These are phyloP conservation scores for Kodamaea kaohsiungensis DNA, from an alignment of 805 yeast species.

Conservation along the genomic window DNA sequence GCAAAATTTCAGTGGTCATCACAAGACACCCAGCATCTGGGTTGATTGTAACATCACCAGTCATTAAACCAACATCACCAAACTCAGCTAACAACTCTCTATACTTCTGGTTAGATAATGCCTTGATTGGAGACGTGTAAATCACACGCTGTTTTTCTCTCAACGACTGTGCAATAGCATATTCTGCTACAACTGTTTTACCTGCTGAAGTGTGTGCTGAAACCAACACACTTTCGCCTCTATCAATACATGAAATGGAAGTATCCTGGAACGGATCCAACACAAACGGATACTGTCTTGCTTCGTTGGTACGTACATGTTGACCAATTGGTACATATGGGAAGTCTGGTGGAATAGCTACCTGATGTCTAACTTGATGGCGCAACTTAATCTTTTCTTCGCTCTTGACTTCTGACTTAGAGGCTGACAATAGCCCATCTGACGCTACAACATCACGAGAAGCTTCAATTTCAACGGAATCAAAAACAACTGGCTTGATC, in stretches of 20 bases:
- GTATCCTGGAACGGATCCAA: slow-evolving; percentile 98
- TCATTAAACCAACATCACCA: slow-evolving; percentile 97
- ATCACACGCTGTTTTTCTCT: slow-evolving; percentile 91
- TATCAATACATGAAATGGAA: slow-evolving; percentile 91
- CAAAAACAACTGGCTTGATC: slow-evolving; percentile 76
- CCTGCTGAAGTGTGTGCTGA: slow-evolving; percentile 99
- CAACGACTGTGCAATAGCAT: slow-evolving; percentile 94
- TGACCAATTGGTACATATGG: slow-evolving; percentile 86
- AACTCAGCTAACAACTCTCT: slow-evolving; percentile 90
- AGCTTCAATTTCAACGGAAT: slow-evolving; percentile 85
- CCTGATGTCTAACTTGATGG: slow-evolving; percentile 97
- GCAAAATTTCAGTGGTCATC: slow-evolving; percentile 97
- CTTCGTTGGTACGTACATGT: slow-evolving; percentile 76
- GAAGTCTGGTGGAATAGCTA: slow-evolving; percentile 90
- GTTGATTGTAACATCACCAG: slow-evolving; percentile 98
- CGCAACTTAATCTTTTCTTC: slow-evolving; percentile 61
- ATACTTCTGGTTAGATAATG: slow-evolving; percentile 90
- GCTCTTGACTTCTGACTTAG: slow-evolving; percentile 18
- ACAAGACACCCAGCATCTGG: slow-evolving; percentile 98
- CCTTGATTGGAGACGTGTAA: slow-evolving; percentile 94
- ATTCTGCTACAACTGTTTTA: slow-evolving; percentile 95
- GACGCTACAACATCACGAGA: slow-evolving; percentile 86
- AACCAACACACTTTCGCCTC: slow-evolving; percentile 91
- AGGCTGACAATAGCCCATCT: slow-evolving; percentile 52
- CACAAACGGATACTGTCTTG: slow-evolving; percentile 87